Conservation (phyloP, 2,329 filamentous ascomycete genomes). For the Endothia cerciana region DNA sequence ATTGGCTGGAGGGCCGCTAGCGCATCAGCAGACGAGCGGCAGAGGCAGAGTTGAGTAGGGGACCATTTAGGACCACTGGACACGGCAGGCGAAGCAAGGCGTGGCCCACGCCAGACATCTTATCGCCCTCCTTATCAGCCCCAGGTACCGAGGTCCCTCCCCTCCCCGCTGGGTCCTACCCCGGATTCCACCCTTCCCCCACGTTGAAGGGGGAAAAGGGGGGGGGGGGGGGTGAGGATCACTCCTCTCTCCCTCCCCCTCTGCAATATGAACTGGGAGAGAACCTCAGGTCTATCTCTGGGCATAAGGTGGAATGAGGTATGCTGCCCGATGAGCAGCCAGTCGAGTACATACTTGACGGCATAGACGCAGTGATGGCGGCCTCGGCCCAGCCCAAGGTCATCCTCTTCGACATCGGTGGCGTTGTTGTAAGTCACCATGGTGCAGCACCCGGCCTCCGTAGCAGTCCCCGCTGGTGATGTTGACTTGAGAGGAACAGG, state of each 20-base stretch:
- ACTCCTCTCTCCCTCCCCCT: neutral
- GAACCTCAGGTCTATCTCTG: neutral
- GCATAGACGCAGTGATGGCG: slow-evolving; percentile 45
- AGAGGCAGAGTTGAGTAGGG: slow-evolving; percentile 20
- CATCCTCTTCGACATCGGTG: slow-evolving; percentile 92
- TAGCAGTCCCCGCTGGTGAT: slow-evolving; percentile 19
- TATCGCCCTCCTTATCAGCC: slow-evolving; percentile 7
- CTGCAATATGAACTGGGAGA: neutral
- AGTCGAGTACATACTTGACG: slow-evolving; percentile 38
- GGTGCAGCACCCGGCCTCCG: too few species aligned
- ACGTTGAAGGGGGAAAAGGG: neutral
- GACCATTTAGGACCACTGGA: too few species aligned
- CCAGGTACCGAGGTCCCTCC: slow-evolving; percentile 12
- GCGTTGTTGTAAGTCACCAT: slow-evolving; percentile 81
- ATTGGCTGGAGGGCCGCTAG: slow-evolving; percentile 11
- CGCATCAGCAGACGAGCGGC: slow-evolving; percentile 14
- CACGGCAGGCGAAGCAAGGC: neutral
- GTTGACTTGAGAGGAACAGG: slow-evolving; percentile 48
- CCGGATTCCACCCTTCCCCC: slow-evolving; percentile 17
- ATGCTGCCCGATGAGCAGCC: slow-evolving; percentile 34
- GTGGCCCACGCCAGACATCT: neutral
- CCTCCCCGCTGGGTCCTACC: neutral
- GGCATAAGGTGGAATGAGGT: neutral
- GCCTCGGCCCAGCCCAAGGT: slow-evolving; percentile 65
- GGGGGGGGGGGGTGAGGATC: neutral